These are phyloP conservation scores for Tuber microsphaerosporum DNA, from an alignment of 495 filamentous ascomycete species.

Conservation along the genomic window DNA sequence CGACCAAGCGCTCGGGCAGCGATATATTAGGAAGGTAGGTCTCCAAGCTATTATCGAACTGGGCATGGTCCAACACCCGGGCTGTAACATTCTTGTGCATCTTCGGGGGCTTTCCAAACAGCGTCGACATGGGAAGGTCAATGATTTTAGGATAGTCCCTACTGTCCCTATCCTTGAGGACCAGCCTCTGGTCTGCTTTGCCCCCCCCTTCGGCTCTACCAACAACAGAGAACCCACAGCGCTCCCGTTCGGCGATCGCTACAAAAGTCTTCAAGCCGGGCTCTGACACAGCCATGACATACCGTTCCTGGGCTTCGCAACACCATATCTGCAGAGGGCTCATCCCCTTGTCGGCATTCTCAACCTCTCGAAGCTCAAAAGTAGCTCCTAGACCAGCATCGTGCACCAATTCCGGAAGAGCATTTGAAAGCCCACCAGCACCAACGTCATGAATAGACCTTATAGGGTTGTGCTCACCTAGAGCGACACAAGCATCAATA, in stretches of 20 bases:
- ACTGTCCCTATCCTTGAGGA: slow-evolving; percentile 76
- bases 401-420: slow-evolving; percentile 82
- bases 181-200: slow-evolving; percentile 57
- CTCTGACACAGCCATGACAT: slow-evolving; percentile 74
- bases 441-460: slow-evolving; percentile 96
- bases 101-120: slow-evolving; percentile 87
- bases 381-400: slow-evolving; percentile 81
- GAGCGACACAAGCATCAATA: slow-evolving; percentile 81
- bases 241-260: slow-evolving; percentile 73
- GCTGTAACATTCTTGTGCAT: slow-evolving; percentile 73
- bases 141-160: slow-evolving; percentile 70
- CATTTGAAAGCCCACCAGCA: slow-evolving; percentile 89
- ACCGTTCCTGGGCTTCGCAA: slow-evolving; percentile 92
- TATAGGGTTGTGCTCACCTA: slow-evolving; percentile 80
- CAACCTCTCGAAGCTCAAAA: slow-evolving; percentile 86
- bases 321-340: slow-evolving; percentile 96
- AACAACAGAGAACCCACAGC: slow-evolving; percentile 90
- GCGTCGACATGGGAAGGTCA: slow-evolving; percentile 79
- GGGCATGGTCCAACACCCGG: slow-evolving; percentile 58
- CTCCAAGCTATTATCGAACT: slow-evolving; percentile 61
- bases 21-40: slow-evolving; percentile 57
- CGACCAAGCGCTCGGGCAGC: slow-evolving; percentile 60
- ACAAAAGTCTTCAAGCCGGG: slow-evolving; percentile 76
- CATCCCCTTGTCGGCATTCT: slow-evolving; percentile 82
- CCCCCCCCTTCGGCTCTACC: slow-evolving; percentile 66